Evolutionary conservation across 352 stramenopile species (phyloP).

Genomic region (Thalassiosira livingstoniorum): DNA sequence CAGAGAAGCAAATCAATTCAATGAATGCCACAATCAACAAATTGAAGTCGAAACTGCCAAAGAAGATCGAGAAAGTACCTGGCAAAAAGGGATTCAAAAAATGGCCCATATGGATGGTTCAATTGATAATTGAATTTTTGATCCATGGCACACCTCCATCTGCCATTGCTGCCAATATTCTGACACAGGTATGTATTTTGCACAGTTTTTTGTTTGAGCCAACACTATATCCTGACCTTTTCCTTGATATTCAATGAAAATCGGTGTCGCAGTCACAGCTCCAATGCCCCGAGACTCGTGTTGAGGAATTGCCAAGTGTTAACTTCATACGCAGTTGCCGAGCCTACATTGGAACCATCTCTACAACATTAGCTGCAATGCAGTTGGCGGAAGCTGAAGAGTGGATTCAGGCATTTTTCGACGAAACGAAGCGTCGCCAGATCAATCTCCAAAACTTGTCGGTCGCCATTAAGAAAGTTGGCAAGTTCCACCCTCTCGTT

Average conservation of each 20-base stretch:
- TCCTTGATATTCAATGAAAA: too few species aligned
- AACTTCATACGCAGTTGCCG: not conserved
- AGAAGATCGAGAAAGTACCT: too few species aligned
- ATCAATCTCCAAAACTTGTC: conserved; percentile 6
- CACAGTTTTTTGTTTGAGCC: too few species aligned
- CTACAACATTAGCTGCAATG: conserved; percentile 21
- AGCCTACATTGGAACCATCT: not conserved
- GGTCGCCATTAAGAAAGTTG: too few species aligned
- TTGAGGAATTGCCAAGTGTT: conserved; percentile 16
- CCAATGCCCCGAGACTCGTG: conserved; percentile 5
- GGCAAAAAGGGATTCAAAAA: too few species aligned
- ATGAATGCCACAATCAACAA: too few species aligned
- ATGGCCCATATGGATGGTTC: not conserved
- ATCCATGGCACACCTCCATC: not conserved
- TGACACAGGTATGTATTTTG: not conserved
- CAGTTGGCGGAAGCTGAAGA: not conserved
- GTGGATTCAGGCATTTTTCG: conserved; percentile 7
- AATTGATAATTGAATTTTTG: not conserved
- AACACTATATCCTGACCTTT: too few species aligned
- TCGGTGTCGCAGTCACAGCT: too few species aligned
- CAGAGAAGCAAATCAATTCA: too few species aligned
- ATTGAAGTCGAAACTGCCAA: too few species aligned
- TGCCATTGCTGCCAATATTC: not conserved
- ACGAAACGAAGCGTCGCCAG: conserved; percentile 15
- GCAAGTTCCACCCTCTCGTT: too few species aligned